Percentiles rank a stretch among this genome's conserved stretches.
Evolutionary conservation across 352 stramenopile genomes (phyloP).

Genomic region (Pythium apleroticum): DNA sequence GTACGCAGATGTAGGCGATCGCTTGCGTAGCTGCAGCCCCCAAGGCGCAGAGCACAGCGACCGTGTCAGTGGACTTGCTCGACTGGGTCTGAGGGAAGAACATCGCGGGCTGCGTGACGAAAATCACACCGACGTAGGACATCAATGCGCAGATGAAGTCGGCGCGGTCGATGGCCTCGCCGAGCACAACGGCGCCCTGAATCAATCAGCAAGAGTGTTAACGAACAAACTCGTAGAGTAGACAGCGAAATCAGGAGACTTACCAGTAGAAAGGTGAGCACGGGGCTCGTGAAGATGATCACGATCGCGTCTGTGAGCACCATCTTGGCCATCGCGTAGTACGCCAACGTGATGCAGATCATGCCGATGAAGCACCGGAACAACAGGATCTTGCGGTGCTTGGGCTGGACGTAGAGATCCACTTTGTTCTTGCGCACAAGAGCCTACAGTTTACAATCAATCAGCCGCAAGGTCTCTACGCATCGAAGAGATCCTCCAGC

Average conservation of each 20-base stretch:
- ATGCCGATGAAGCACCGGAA: constrained; percentile 58
- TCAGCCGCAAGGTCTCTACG: neutral
- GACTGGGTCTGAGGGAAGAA: constrained; percentile 39
- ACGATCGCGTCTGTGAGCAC: constrained; percentile 66
- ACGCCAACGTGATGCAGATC: constrained; percentile 46
- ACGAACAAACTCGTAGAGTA: neutral
- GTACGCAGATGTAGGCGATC: constrained; percentile 52
- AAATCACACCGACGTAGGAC: constrained; percentile 55
- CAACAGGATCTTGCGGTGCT: constrained; percentile 41
- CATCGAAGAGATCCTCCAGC: neutral
- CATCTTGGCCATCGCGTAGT: constrained; percentile 73
- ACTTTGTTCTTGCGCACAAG: constrained; percentile 39
- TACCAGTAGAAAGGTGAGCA: constrained; percentile 65
- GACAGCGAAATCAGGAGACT: neutral
- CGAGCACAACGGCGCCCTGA: constrained; percentile 45
- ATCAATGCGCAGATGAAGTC: constrained; percentile 44
- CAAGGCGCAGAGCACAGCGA: constrained; percentile 42
- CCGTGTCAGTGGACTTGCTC: constrained; percentile 22
- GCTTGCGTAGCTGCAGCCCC: constrained; percentile 48
- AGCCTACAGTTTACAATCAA: constrained; percentile 23
- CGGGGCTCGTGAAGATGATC: constrained; percentile 64
- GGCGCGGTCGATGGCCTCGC: constrained; percentile 46
- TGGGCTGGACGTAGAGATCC: constrained; percentile 34
- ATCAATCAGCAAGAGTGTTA: neutral
- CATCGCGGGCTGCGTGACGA: constrained; percentile 51